These are phyloP conservation scores for Symbiodinium pilosum DNA, from an alignment of 73 alveolate species.

Conservation along the genomic window DNA sequence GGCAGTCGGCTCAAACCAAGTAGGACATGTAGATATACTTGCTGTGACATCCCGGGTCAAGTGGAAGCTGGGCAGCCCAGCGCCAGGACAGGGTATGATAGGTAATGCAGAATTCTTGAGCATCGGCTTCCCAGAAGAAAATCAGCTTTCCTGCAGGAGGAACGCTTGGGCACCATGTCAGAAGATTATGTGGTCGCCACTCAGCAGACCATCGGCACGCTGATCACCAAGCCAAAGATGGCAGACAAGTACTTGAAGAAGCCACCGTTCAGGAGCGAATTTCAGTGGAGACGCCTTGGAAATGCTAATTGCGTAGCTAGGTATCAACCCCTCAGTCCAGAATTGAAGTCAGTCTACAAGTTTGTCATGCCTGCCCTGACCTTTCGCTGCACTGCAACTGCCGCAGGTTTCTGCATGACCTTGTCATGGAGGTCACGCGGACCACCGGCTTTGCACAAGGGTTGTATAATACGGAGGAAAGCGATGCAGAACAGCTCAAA, in stretches of 20 bases:
- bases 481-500: slow-evolving; percentile 95
- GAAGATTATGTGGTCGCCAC: slow-evolving; percentile 78
- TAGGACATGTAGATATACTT: neutral
- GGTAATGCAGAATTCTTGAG: too few relatives aligned
- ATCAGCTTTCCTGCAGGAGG: neutral
- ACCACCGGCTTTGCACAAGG: slow-evolving; percentile 96
- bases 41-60: neutral
- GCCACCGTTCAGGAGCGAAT: slow-evolving; percentile 96
- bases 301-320: too few relatives aligned
- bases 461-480: slow-evolving; percentile 96
- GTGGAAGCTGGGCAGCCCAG: neutral
- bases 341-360: too few relatives aligned
- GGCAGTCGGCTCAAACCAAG: neutral
- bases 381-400: neutral
- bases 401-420: slow-evolving; percentile 96
- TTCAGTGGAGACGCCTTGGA: neutral
- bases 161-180: neutral
- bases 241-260: slow-evolving; percentile 96
- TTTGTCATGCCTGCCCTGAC: too few relatives aligned
- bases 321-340: too few relatives aligned
- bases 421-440: slow-evolving; percentile 96
- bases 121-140: neutral
- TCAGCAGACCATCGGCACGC: slow-evolving; percentile 47
- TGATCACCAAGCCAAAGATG: slow-evolving; percentile 96
- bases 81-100: neutral